Conservation (phyloP, 192 early-diverging fungal species). For the Coemansia sp. region DNA sequence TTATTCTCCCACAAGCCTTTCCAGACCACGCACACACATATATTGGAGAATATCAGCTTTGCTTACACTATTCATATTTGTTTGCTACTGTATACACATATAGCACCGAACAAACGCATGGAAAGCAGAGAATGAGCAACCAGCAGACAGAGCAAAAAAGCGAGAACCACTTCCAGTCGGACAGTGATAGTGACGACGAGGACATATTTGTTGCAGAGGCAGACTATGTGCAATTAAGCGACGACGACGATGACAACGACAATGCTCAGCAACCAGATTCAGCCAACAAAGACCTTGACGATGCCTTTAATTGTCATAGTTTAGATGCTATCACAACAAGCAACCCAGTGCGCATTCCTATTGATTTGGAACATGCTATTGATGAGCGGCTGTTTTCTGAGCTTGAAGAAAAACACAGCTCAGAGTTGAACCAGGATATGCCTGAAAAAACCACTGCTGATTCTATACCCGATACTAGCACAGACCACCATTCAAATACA, state of each 20-base stretch:
- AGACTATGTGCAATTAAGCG: constrained; percentile 7
- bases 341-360: neutral
- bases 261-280: neutral
- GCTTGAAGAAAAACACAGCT: constrained; percentile 6
- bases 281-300: neutral
- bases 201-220: constrained; percentile 11
- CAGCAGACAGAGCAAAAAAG: neutral
- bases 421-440: neutral
- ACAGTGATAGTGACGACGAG: neutral
- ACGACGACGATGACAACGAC: neutral
- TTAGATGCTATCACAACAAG: neutral
- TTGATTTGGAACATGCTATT: constrained; percentile 10
- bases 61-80: too few relatives aligned
- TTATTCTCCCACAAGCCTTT: neutral
- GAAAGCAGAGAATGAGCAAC: neutral
- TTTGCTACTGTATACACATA: too few relatives aligned
- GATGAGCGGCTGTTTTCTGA: constrained; percentile 12
- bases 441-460: neutral
- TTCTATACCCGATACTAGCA: neutral
- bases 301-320: neutral
- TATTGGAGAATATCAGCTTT: neutral
- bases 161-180: neutral
- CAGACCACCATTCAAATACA: neutral
- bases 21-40: neutral
- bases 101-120: too few relatives aligned